Evolutionary conservation across 129 eudicot species (phyloP), one percentile per base, ranked within the genome.

Genomic region (Erigeron canadensis): DNA sequence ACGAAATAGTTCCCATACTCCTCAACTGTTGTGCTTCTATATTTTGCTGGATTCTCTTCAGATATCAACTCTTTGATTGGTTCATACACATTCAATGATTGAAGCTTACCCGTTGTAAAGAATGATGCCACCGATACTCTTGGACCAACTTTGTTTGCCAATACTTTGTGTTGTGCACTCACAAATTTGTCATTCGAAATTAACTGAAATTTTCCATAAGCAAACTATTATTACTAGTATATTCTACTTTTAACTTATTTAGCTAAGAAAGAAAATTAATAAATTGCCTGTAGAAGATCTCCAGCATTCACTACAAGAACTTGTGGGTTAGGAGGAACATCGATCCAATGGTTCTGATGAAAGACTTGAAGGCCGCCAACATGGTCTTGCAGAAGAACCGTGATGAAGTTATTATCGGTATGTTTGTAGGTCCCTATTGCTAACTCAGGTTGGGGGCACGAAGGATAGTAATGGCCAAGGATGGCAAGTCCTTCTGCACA

Each of bases 61-160:
- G 86, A 81, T 8, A 84, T 7, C 50, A 83, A 51, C 73, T 89
- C 91, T 22, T 77, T 64, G 12, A 89, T 89, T 1, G 91, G 96
- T 22, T 73, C 87, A 75, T 69, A 81, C 16, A 67, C 8, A 54
- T 68, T 81, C 7, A 70, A 8, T 0, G 81, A 22, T 38, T 57
- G 70, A 22, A 18, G 2, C 19, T 7, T 0, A 13, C 78, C 80
- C 0, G 80, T 75, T 5, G 55, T 21, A 58, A 86, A 61, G 81
- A 86, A 89, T 5, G 75, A 66, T 5, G 91, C 91, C 17, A 84
- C 81, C 0, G 89, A 86, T 19, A 84, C 72, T 72, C 91, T 86
- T 12, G 89, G 88, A 38, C 92, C 83, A 12, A 45, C 72, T 15
- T 58, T 63, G 64, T 78, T 89, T 4, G 89, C 81, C 67, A 84